Conservation (phyloP, 1,139 yeast genomes). For the Pichia sp. region DNA sequence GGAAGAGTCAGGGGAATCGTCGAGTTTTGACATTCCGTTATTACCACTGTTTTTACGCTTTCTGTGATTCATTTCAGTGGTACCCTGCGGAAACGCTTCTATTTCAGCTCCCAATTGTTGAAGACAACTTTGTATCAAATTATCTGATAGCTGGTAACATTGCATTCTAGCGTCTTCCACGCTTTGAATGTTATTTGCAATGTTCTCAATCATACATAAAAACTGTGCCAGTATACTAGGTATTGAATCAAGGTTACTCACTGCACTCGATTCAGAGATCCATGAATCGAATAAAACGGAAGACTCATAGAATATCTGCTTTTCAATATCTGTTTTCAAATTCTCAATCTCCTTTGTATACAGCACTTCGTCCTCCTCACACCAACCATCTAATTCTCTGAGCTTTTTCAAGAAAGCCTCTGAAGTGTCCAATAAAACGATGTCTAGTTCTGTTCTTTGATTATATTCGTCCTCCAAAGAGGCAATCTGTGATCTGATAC, state of each 20-base stretch:
- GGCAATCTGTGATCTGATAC: constrained; percentile 41
- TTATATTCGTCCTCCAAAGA: constrained; percentile 51
- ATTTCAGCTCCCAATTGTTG: constrained; percentile 3
- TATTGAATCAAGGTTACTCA: constrained; percentile 6
- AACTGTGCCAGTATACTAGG: constrained; percentile 15
- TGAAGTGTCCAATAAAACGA: constrained; percentile 42
- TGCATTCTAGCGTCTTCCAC: constrained; percentile 16
- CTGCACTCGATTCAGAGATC: constrained; percentile 5
- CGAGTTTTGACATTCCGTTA: background rate
- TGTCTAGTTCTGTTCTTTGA: constrained; percentile 49
- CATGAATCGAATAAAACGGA: constrained; percentile 42
- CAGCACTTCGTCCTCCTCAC: constrained; percentile 38
- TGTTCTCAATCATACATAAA: constrained; percentile 11
- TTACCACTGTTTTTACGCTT: constrained; percentile 12
- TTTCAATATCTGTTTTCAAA: constrained; percentile 46
- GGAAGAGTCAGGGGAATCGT: constrained; percentile 4
- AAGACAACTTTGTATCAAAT: constrained; percentile 11
- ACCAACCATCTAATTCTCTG: constrained; percentile 55
- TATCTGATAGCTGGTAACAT: constrained; percentile 13
- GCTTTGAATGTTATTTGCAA: constrained; percentile 11
- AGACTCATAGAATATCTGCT: constrained; percentile 52
- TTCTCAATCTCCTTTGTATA: constrained; percentile 42
- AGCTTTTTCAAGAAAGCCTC: constrained; percentile 43
- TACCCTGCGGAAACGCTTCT: background rate
- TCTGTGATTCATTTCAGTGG: background rate